Evolutionary conservation across 2,329 filamentous ascomycete species (phyloP), one percentile per base, ranked within the genome.

Genomic region (Colletotrichum sp.): DNA sequence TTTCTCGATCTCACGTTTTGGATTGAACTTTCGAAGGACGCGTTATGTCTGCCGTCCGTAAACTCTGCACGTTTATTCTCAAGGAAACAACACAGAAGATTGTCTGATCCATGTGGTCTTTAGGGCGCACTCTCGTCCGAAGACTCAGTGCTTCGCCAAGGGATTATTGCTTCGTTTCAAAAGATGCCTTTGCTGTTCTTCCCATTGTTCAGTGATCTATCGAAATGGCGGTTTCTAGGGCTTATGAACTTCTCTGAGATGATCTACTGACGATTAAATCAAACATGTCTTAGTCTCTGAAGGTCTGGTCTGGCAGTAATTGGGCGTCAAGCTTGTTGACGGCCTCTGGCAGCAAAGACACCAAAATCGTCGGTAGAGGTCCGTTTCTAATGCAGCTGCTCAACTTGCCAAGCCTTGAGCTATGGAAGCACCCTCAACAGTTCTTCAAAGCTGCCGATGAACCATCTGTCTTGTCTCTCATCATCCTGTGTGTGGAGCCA

Each of bases 271-370:
- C 1, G 16, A 39, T 39, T 1, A 9, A 18, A 16, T 18, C 2
- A 9, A 39, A 5, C 1, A 39, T 8, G 4, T 0, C 36, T 2
- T 2, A 9, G 16, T n/a, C 39, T 44, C 0, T 44, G 39, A 3
- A 0, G 0, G 39, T 10, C 39, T 44, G 18, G 16, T 0, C 2
- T 44, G 36, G 36, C 36, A n/a, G 5, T 9, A 3, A 1, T n/a
- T n/a, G 4, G 8, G 1, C 16, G 16, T 44, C 0, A 44, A n/a
- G 8, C 18, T 44, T 44, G 18, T n/a, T 3, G 5, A 44, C 9
- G 1, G 18, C 0, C 39, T 44, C 39, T 0, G 18, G 39, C 39
- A 44, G 18, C 39, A 0, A 32, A 0, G 30, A 1, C 4, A 32
- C 0, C 18, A n/a, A 44, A n/a, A 44, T 0, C 8, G 9, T 44